These are phyloP conservation scores for Pestalotiopsis sp. DNA, from an alignment of 2,329 filamentous ascomycete species.

Conservation along the genomic window DNA sequence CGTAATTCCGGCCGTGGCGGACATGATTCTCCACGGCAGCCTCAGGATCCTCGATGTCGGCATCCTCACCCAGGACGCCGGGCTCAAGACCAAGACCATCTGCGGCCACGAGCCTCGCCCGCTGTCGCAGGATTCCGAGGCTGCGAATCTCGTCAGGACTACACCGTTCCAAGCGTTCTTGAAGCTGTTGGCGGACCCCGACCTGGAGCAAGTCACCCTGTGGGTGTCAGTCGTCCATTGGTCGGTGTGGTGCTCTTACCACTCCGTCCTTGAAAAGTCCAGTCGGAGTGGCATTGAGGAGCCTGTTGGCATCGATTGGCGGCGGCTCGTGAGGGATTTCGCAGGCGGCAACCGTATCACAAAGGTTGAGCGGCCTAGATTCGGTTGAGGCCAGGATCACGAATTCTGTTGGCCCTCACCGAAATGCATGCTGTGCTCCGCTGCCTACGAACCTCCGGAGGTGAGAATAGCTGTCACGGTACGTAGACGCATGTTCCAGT, in stretches of 20 bases:
- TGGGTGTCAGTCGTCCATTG: conserved; percentile 36
- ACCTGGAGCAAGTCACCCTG: conserved; percentile 40
- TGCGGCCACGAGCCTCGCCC: not conserved
- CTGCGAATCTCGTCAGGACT: conserved; percentile 21
- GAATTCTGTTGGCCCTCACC: not conserved
- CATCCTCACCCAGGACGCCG: conserved; percentile 21
- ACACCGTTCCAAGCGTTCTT: conserved; percentile 36
- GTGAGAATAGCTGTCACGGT: not conserved
- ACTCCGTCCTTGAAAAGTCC: conserved; percentile 21
- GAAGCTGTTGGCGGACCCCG: conserved; percentile 43
- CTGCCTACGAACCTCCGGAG: not conserved
- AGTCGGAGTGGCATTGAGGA: conserved; percentile 10
- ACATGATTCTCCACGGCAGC: conserved; percentile 29
- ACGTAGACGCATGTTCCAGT: not conserved
- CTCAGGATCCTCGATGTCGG: conserved; percentile 25
- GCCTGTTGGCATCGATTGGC: conserved; percentile 10
- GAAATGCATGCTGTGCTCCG: not conserved
- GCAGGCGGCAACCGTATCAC: conserved; percentile 4
- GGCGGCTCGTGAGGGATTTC: conserved; percentile 11
- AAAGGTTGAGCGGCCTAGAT: conserved; percentile 5
- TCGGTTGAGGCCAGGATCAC: not conserved
- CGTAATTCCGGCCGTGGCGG: conserved; percentile 26
- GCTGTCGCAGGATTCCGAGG: conserved; percentile 9
- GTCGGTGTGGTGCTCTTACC: conserved; percentile 42
- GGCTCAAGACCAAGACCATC: not conserved